Evolutionary conservation across 108 stramenopile species (phyloP).

Genomic region (Aurantiochytrium sp.): DNA sequence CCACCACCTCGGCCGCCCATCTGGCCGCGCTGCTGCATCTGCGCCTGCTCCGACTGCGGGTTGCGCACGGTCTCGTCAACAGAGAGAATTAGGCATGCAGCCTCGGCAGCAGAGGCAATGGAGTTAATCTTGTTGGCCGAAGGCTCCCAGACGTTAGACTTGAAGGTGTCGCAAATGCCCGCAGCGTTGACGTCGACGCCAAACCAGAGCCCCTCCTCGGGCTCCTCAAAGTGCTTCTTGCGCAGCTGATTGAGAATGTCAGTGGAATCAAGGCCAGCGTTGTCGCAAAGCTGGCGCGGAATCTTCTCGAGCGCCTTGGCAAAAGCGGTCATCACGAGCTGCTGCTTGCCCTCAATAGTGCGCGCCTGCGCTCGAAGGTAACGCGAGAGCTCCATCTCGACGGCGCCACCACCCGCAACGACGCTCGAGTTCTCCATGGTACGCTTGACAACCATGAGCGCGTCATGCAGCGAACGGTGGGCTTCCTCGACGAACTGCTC

Average conservation of each 20-base stretch:
- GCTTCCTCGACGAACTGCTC: conserved; percentile 98
- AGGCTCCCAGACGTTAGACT: conserved; percentile 94
- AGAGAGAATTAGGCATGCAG: conserved; percentile 89
- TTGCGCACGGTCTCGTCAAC: conserved; percentile 98
- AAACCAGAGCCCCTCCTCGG: conserved; percentile 70
- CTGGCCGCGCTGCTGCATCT: conserved; percentile 45
- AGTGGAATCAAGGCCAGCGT: conserved; percentile 94
- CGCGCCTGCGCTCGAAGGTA: conserved; percentile 66
- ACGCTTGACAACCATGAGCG: conserved; percentile 92
- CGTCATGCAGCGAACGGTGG: conserved; percentile 93
- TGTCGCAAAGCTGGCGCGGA: conserved; percentile 90
- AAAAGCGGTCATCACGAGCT: conserved; percentile 76
- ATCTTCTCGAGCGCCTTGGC: conserved; percentile 93
- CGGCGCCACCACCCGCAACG: conserved; percentile 95
- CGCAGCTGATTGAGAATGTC: conserved; percentile 89
- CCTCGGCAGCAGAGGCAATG: conserved; percentile 83
- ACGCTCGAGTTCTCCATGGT: conserved; percentile 68
- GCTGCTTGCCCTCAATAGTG: conserved; percentile 92
- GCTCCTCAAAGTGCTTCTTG: conserved; percentile 71
- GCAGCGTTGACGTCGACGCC: conserved; percentile 86
- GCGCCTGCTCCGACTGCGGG: conserved; percentile 76
- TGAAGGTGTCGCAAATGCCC: conserved; percentile 88
- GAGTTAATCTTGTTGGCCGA: conserved; percentile 88
- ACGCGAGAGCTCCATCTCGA: conserved; percentile 85
- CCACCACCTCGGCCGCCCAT: conserved; percentile 54